Conservation (phyloP, 129 eudicot species). For the Dittrichia graveolens region DNA sequence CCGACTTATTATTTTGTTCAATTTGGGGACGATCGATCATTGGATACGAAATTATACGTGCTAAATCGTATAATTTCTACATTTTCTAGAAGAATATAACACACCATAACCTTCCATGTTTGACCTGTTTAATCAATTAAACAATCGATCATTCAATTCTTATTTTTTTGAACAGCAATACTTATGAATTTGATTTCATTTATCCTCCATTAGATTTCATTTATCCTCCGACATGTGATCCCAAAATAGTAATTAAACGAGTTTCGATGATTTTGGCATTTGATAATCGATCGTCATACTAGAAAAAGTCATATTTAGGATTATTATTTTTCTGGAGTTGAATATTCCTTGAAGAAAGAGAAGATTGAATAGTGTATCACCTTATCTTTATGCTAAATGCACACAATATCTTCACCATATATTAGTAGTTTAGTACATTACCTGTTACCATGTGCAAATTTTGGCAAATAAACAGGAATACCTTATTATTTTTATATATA, state of each 20-base stretch:
- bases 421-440: not conserved
- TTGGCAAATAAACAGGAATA: not conserved
- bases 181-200: too few species aligned
- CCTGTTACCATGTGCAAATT: not conserved
- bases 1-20: slow-evolving; percentile 14
- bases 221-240: too few species aligned
- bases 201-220: too few species aligned
- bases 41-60: slow-evolving; percentile 4
- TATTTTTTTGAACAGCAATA: too few species aligned
- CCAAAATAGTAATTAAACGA: not conserved
- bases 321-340: not conserved
- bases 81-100: too few species aligned
- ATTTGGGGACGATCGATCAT: slow-evolving; percentile 3
- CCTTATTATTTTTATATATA: not conserved
- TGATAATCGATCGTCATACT: not conserved
- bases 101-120: not conserved
- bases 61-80: not conserved
- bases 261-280: not conserved
- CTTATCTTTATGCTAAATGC: slow-evolving; percentile 16
- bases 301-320: not conserved
- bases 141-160: not conserved
- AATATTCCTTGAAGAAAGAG: not conserved
- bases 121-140: not conserved
- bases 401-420: slow-evolving; percentile 21
- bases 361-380: not conserved